Conservation (phyloP, 2,329 filamentous ascomycete genomes). For the Pseudogymnoascus sp. region DNA sequence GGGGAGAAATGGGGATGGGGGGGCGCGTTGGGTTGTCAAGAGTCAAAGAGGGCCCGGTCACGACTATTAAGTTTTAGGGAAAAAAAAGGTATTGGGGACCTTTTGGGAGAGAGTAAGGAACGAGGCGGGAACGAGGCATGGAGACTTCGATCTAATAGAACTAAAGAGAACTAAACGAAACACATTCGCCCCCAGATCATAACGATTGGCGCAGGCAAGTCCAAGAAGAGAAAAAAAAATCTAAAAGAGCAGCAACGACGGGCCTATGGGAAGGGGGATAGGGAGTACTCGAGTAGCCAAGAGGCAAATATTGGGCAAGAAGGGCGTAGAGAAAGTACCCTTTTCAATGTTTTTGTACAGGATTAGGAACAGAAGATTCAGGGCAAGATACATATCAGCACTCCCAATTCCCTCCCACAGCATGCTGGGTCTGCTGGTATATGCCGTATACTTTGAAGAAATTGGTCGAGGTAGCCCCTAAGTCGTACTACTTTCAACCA, state of each 20-base stretch:
- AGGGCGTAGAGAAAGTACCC: not conserved
- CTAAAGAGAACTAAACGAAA: not conserved
- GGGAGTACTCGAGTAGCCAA: constrained; percentile 4
- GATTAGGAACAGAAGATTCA: not conserved
- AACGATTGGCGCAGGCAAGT: not conserved
- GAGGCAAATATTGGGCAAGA: not conserved
- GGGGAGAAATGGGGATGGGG: constrained; percentile 5
- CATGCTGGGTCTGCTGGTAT: not conserved
- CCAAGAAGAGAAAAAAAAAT: constrained; percentile 5
- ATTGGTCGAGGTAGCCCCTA: not conserved
- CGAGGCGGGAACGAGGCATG: not conserved
- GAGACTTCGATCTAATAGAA: constrained; percentile 1
- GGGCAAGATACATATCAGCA: not conserved
- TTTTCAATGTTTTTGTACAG: not conserved
- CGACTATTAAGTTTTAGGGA: constrained; percentile 3
- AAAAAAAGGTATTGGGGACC: not conserved
- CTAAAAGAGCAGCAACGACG: not conserved
- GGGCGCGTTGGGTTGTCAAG: constrained; percentile 9
- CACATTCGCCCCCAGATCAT: not conserved
- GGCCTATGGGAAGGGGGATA: constrained; percentile 7
- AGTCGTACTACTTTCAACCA: constrained; percentile 5
- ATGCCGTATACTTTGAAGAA: not conserved
- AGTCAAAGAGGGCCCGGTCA: constrained; percentile 7
- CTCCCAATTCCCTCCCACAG: not conserved
- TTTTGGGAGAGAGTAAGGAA: not conserved